Conservation (phyloP, 179 eudicot species). For the Silene vulgaris region DNA sequence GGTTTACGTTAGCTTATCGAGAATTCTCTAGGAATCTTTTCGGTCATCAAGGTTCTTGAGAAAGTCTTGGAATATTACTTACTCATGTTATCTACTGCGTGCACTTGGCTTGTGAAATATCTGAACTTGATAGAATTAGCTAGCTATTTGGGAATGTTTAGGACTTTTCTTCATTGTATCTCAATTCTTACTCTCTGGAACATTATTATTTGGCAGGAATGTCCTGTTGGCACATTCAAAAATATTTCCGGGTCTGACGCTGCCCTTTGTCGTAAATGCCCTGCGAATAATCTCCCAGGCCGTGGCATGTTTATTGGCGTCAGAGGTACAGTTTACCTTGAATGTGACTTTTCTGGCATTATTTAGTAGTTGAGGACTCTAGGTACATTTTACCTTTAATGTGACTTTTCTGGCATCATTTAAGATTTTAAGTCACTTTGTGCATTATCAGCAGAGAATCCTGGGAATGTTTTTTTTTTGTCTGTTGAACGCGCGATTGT, state of each 20-base stretch:
- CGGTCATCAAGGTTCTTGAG: not conserved
- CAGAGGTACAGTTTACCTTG: conserved; percentile 53
- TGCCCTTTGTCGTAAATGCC: conserved; percentile 68
- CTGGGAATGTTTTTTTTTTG: no score
- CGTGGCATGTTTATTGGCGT: conserved; percentile 65
- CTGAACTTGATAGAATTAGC: not conserved
- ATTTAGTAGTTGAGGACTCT: conserved; percentile 10
- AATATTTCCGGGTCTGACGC: conserved; percentile 73
- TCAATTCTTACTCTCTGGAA: not conserved
- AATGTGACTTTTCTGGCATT: conserved; percentile 1
- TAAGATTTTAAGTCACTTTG: not conserved
- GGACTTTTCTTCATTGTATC: not conserved
- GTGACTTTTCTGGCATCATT: not conserved
- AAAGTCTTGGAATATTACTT: no score
- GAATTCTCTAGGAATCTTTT: not conserved
- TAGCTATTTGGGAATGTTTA: conserved; percentile 4
- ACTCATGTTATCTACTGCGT: no score
- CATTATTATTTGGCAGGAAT: conserved; percentile 54
- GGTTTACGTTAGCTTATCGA: not conserved
- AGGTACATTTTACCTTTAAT: conserved; percentile 41
- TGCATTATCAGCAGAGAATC: not conserved
- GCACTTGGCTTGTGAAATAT: not conserved
- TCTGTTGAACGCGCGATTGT: not conserved
- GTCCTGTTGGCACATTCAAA: conserved; percentile 89
- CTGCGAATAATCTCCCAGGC: conserved; percentile 62